Evolutionary conservation across 495 filamentous ascomycete genomes (phyloP), one percentile per base, ranked within the genome.

Genomic region (Lasiosphaeria ovina): DNA sequence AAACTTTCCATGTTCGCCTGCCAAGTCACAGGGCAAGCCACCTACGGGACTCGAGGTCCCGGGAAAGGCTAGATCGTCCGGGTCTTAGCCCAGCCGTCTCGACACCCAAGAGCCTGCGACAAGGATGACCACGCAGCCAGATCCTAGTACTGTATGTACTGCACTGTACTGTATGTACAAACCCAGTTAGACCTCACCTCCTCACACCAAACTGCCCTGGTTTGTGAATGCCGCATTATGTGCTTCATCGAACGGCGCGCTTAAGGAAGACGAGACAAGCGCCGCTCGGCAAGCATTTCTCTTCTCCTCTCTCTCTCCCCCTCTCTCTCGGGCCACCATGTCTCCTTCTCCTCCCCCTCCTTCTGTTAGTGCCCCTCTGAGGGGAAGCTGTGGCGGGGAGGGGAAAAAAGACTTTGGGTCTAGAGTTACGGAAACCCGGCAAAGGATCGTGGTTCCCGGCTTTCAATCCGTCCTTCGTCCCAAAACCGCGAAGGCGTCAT

Each of bases 261-360:
- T 47, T 47, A 47, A n/a, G 24, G 24, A 24, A 47, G 44, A n/a
- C 44, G 44, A 47, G 44, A 47, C 44, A 47, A 47, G 44, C 44
- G 44, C 44, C 44, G 6, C 44, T 47, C 12, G 6, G 44, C 7
- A 9, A 47, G 12, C 12, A 24, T 24, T 24, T 24, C 24, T 24
- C 24, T 24, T 24, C 1, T 24, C 24, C 24, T 24, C 24, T 24
- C 24, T 24, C 24, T 24, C 24, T 24, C 24, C 24, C 2, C 24
- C 24, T 24, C 24, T 24, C 24, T 24, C 24, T 24, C 24, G 24
- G 24, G 24, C 24, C 44, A 14, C 44, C 16, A 14, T 47, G 44
- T 47, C 44, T 47, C 44, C 5, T n/a, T 47, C 11, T 47, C 44
- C 12, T 4, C 16, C 12, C 42, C 4, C 6, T 47, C 14, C 38